phyloP scores from a whole-genome alignment of 345 rosid genomes.

The Salix koriyanagi region DNA sequence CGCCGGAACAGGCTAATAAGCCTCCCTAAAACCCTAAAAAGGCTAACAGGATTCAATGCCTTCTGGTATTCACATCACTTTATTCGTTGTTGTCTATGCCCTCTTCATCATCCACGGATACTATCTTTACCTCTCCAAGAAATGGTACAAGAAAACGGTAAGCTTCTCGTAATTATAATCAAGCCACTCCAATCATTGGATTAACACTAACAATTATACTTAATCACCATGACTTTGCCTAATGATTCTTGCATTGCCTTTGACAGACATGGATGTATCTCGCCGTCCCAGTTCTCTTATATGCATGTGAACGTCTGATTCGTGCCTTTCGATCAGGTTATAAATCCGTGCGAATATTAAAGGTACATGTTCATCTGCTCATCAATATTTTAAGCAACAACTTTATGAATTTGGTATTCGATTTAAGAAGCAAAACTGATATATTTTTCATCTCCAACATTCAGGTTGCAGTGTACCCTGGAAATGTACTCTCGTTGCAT shows the following conservation, averaged over 20 bases:
- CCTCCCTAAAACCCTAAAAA: conserved; percentile 51
- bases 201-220: too few species aligned
- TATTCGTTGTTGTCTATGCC: conserved; percentile 63
- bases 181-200: too few species aligned
- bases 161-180: background rate
- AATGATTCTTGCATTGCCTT: background rate
- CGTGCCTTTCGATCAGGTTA: conserved; percentile 62
- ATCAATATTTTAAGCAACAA: background rate
- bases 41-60: conserved; percentile 74
- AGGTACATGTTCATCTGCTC: conserved; percentile 37
- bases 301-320: conserved; percentile 53
- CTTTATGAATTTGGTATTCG: too few species aligned
- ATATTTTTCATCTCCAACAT: background rate
- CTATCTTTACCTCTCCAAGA: conserved; percentile 53
- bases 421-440: background rate
- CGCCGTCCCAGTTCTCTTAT: conserved; percentile 54
- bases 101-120: conserved; percentile 66
- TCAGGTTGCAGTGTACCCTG: conserved; percentile 82
- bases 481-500: conserved; percentile 64
- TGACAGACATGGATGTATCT: conserved; percentile 90
- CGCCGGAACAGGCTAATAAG: conserved; percentile 57
- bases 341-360: conserved; percentile 52
- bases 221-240: background rate
- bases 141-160: conserved; percentile 76
- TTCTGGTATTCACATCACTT: conserved; percentile 89